Base-by-base conservation (phyloP, 2,329 filamentous ascomycete genomes). In the Periconia sp. region DNA sequence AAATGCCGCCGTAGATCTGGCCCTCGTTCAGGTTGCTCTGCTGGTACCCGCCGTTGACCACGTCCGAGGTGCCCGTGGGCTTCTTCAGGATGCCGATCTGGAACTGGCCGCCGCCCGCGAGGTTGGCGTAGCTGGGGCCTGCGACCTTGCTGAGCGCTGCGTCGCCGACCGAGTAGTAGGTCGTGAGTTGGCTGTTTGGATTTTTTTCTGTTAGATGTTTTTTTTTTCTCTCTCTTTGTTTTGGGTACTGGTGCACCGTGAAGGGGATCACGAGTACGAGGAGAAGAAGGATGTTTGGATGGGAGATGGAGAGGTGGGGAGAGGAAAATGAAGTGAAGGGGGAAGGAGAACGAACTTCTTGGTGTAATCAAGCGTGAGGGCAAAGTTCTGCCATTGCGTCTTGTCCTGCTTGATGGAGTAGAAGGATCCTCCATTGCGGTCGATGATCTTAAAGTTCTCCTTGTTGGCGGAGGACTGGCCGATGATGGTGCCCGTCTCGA, bases 61-160 rank as follows among this genome's bases (percentile, higher is more conserved):
- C 71, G 47, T 74, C 73, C n/a, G 55, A 58, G 1, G 64, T 67
- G 8, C 80, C 75, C 45, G 80, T 76, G 6, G 81, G 79, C 76
- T 86, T 86, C 79, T 87, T 87, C 54, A 87, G 73, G 1, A 86
- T 65, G 35, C 85, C 85, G 48, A 87, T 80, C 65, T 87, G 85
- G 68, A 80, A 85, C 66, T 86, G 83, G 19, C 85, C 85, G 50
- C 80, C 77, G 6, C 84, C 84, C 41, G 77, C 76, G 51, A 85
- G 75, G 59, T 85, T 77, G 59, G 83, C 83, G 41, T 70, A 19
- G 0, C 81, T 62, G 0, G 78, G 71, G 17, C 74, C 68, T 1
- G 77, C 82, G n/a, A 81, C 79, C 1, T 73, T 65, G 31, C 75
- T 70, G 30, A 87, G 79, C 0, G 78, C 67, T 1, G 68, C 64